These are phyloP conservation scores for Prunus kanzakura DNA, from an alignment of 306 rosid species.

Conservation along the genomic window DNA sequence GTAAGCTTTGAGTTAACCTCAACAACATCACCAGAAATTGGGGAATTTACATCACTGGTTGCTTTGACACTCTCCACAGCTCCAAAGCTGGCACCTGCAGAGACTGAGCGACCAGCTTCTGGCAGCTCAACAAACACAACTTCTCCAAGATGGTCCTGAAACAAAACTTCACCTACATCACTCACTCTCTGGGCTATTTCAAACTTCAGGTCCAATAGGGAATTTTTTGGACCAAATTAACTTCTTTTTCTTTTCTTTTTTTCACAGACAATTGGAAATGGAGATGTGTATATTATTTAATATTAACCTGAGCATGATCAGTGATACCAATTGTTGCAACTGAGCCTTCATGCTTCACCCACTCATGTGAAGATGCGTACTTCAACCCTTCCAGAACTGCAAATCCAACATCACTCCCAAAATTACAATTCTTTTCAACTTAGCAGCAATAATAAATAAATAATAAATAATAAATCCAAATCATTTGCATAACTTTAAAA, in stretches of 20 bases:
- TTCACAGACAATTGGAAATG: too few species aligned
- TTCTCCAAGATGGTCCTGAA: conserved; percentile 94
- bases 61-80: conserved; percentile 99
- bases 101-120: conserved; percentile 53
- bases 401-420: conserved; percentile 3
- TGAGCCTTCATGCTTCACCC: conserved; percentile 95
- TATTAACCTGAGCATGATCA: conserved; percentile 85
- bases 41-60: conserved; percentile 87
- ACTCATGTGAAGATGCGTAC: conserved; percentile 92
- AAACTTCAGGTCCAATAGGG: too few species aligned
- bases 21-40: conserved; percentile 87
- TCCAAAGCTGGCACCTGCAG: conserved; percentile 61
- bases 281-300: neutral
- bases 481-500: neutral
- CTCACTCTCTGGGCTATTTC: neutral
- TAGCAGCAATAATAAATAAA: neutral
- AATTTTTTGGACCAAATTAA: neutral
- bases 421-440: neutral
- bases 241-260: neutral
- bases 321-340: conserved; percentile 87
- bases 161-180: neutral
- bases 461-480: neutral
- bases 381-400: conserved; percentile 93
- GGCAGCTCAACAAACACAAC: conserved; percentile 95
- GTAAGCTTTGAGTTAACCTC: conserved; percentile 72